Evolutionary conservation across 495 filamentous ascomycete species (phyloP), one percentile per base, ranked within the genome.

Genomic region (Penicillium goetzii): DNA sequence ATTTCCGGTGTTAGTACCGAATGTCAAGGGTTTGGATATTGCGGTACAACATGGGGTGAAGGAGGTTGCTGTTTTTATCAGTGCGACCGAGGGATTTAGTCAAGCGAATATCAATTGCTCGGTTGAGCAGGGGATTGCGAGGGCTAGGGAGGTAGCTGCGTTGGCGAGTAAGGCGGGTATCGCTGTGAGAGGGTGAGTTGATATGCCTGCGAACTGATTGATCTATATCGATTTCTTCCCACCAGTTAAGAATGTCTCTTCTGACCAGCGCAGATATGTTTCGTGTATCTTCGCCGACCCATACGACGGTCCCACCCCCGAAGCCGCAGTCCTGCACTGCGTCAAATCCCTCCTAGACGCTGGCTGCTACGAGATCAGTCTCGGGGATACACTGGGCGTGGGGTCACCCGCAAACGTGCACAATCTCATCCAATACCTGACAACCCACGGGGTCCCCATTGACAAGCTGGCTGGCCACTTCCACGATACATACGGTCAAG

Each of bases 401-500:
- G 80, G 80, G 0, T 72, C 74, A 0, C 78, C 78, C 2, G 32
- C 53, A 0, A 66, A 71, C 15, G 74, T 78, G 9, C 64, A 65
- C 21, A 62, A 25, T 17, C 64, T 83, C 0, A 33, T 83, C 0
- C 53, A 41, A 0, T 75, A 73, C 54, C 62, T 81, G 4, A 54
- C 62, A 8, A 53, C 54, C 10, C 56, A 71, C 33, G 62, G 50
- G 5, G 64, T 81, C 4, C 70, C 80, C 0, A 47, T 69, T 0
- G 32, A 55, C 0, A 64, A 55, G 19, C 64, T 83, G 1, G 80
- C 80, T 0, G 78, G 77, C 12, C 80, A 83, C 59, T 83, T 81
- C 59, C 80, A 83, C 38, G 79, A 83, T 59, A 83, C 78, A 0
- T 78, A 81, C 50, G 77, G 79, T 7, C 76, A 76, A 56, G 80